Evolutionary conservation across 1,139 yeast genomes (phyloP), one percentile per base, ranked within the genome.

Genomic region (Taphrina deformans): DNA sequence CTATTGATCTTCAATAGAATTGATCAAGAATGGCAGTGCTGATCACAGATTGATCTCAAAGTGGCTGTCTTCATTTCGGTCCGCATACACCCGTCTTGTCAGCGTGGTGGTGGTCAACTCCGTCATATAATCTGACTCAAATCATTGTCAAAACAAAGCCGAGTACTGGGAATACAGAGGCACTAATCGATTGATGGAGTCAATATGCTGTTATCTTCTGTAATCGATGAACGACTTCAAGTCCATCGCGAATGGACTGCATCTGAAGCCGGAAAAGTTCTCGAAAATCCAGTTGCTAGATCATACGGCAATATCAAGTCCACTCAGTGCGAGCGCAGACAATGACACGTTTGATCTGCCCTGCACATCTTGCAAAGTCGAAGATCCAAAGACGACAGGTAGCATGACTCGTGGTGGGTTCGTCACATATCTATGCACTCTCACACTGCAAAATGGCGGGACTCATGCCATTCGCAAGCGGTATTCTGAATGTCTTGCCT

Each of bases 341-440:
- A 38, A 48, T 5, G 23, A 10, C 16, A 10, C 10, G 10, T 10
- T 1, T 23, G 53, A 26, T 7, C 9, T 27, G 23, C 16, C 38
- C 24, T 53, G 58, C 14, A 53, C 33, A 10, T 4, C 58, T 23
- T 53, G 58, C 26, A 35, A n/a, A 35, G 46, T 53, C 4, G 40
- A 29, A 10, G 46, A 38, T 24, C 58, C 58, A 5, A 23, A 35
- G n/a, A 21, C 38, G 31, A 14, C 18, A 14, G 58, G 48, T 12
- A 40, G 58, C 23, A 2, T 24, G 10, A 24, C 58, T 12, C 48
- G 58, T n/a, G 58, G 58, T 10, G 58, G 58, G 6, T 40, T 23
- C 4, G 58, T 53, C 21, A 53, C 58, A 21, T 53, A 53, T 24
- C 31, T 53, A 7, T 53, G 58, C 35, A 53, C 48, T 24, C 18